These are phyloP conservation scores for Clitocybe nebularis DNA, from an alignment of 1,284 basidiomycete species.

Conservation along the genomic window DNA sequence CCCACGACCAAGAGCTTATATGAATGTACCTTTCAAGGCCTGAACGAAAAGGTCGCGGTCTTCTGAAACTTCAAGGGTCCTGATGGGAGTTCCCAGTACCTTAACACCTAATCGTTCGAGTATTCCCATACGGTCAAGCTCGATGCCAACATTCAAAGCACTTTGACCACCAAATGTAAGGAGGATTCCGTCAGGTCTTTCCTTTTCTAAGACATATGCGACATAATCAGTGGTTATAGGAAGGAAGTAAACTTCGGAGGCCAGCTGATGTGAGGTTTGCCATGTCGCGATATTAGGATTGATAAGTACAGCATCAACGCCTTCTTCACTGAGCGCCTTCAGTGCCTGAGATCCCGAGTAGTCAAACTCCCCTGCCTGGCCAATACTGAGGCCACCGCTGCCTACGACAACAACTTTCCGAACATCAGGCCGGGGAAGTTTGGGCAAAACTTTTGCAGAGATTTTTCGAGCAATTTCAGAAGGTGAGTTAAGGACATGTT, in stretches of 20 bases:
- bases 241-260: conserved; percentile 96
- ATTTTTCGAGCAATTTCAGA: conserved; percentile 90
- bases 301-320: conserved; percentile 92
- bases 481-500: conserved; percentile 86
- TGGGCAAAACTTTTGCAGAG: conserved; percentile 87
- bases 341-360: conserved; percentile 99
- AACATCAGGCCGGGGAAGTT: conserved; percentile 83
- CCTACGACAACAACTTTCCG: conserved; percentile 97
- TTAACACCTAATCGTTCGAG: conserved; percentile 92
- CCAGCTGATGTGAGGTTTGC: conserved; percentile 96
- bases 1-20: conserved; percentile 7
- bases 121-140: conserved; percentile 96
- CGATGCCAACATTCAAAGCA: conserved; percentile 97
- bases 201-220: conserved; percentile 97
- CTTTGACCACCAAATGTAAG: conserved; percentile 99
- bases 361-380: conserved; percentile 99
- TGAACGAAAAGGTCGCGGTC: conserved; percentile 97
- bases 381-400: conserved; percentile 94
- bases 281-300: conserved; percentile 98
- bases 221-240: conserved; percentile 98
- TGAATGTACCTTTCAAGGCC: conserved; percentile 80
- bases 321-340: conserved; percentile 96
- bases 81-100: conserved; percentile 94
- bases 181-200: conserved; percentile 95
- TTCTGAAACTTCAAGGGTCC: conserved; percentile 93